A percentile compares a stretch with the other conserved stretches of the same genome.
Evolutionary conservation across 2,329 filamentous ascomycete genomes (phyloP).

Genomic region (Pseudogymnoascus sp.): DNA sequence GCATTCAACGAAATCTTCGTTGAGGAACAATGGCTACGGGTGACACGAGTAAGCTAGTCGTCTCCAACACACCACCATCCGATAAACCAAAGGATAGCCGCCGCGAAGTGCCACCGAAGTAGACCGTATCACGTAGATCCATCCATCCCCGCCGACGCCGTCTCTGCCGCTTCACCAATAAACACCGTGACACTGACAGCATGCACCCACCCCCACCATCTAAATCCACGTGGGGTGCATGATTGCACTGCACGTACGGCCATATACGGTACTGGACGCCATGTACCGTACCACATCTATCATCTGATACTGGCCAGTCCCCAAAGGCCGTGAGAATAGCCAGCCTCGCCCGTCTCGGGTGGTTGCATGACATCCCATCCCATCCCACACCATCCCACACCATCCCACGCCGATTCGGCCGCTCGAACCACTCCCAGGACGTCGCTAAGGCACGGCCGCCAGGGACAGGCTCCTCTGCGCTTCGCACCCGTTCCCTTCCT

Average conservation of each 20-base stretch:
- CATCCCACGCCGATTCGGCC: neutral
- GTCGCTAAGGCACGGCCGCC: constrained; percentile 1
- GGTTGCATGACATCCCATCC: neutral
- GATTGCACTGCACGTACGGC: neutral
- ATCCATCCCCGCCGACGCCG: neutral
- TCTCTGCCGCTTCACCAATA: constrained; percentile 2
- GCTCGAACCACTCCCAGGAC: constrained; percentile 1
- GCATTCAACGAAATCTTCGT: neutral
- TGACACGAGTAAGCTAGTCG: neutral
- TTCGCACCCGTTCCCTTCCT: neutral
- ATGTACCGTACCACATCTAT: neutral
- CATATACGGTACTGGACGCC: neutral
- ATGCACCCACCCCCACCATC: constrained; percentile 6
- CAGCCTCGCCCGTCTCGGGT: neutral
- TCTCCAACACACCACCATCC: neutral
- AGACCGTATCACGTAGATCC: neutral
- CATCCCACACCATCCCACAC: neutral
- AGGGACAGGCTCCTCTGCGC: neutral
- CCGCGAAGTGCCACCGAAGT: neutral
- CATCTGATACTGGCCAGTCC: neutral
- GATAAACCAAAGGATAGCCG: neutral
- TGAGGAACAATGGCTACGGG: neutral
- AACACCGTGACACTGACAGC: neutral
- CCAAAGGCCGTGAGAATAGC: neutral
- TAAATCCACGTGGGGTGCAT: constrained; percentile 7